These are phyloP conservation scores for Flaveria robusta DNA, from an alignment of 129 eudicot genomes.

Conservation along the genomic window DNA sequence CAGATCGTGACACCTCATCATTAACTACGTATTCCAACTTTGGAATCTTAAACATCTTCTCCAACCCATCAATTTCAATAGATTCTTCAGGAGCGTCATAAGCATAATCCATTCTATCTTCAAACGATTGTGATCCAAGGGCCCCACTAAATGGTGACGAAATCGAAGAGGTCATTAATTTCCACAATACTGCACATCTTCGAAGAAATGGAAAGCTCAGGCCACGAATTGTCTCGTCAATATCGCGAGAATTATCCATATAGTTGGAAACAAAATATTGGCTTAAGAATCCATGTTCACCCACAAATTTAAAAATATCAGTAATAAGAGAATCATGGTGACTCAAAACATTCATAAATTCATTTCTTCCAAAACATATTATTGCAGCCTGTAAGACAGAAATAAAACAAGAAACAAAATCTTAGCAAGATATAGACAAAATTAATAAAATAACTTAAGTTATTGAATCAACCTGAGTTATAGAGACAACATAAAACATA, in stretches of 20 bases:
- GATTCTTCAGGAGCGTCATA: constrained; percentile 50
- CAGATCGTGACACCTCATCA: constrained; percentile 49
- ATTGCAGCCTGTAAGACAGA: constrained; percentile 60
- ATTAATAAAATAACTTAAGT: neutral
- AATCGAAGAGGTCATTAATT: constrained; percentile 55
- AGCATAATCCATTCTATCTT: constrained; percentile 43
- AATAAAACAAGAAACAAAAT: neutral
- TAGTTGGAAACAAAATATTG: constrained; percentile 54
- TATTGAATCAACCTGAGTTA: constrained; percentile 61
- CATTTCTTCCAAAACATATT: constrained; percentile 39
- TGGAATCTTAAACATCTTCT: constrained; percentile 73
- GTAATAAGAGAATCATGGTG: constrained; percentile 51
- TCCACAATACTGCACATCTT: constrained; percentile 90
- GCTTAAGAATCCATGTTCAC: constrained; percentile 38
- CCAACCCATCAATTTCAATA: constrained; percentile 58
- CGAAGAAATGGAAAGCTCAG: constrained; percentile 75
- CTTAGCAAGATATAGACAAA: constrained; percentile 7
- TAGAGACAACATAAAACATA: constrained; percentile 60
- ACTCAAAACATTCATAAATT: constrained; percentile 39
- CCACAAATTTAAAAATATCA: constrained; percentile 56
- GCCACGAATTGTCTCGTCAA: constrained; percentile 59
- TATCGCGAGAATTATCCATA: constrained; percentile 44
- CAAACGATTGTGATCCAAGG: constrained; percentile 34
- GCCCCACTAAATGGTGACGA: constrained; percentile 61
- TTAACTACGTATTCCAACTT: constrained; percentile 47